phyloP scores from a whole-genome alignment of 208 protist species.

The Chromosphaera perkinsii region DNA sequence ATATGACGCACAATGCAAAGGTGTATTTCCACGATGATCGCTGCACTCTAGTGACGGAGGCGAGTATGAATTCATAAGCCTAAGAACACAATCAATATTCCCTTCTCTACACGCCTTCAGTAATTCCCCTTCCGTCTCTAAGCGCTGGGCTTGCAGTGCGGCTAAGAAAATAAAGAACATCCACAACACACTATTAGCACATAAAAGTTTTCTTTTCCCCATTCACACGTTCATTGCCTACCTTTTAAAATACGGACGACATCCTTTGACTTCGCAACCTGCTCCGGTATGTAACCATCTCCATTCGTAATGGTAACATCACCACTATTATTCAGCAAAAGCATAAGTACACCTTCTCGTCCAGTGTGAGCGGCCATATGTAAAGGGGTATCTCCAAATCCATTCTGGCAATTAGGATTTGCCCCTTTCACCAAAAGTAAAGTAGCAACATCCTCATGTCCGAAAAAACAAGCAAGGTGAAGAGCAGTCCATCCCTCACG shows the following conservation, averaged over 20 bases:
- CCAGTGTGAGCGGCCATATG: conserved; percentile 6
- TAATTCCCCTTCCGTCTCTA: neutral
- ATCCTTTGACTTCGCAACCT: too few species aligned
- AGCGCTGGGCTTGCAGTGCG: neutral
- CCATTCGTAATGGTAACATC: too few species aligned
- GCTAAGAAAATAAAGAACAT: too few species aligned
- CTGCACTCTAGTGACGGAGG: neutral
- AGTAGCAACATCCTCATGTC: neutral
- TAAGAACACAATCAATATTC: neutral
- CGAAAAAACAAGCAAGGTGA: conserved; percentile 13
- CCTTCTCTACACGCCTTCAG: neutral
- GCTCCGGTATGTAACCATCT: too few species aligned
- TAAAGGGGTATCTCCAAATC: neutral
- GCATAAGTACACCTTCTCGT: neutral
- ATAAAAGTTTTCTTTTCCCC: too few species aligned
- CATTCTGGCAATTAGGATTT: conserved; percentile 6
- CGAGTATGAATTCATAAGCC: neutral
- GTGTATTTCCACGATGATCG: conserved; percentile 4
- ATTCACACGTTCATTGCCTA: too few species aligned
- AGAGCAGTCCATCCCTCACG: conserved; percentile 9
- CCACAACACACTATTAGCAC: too few species aligned
- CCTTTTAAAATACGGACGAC: too few species aligned
- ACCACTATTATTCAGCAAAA: too few species aligned
- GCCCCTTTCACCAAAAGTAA: neutral
- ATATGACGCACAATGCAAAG: conserved; percentile 1